These are phyloP conservation scores for Crassisporium funariophilum DNA, from an alignment of 768 basidiomycete species.

Conservation along the genomic window DNA sequence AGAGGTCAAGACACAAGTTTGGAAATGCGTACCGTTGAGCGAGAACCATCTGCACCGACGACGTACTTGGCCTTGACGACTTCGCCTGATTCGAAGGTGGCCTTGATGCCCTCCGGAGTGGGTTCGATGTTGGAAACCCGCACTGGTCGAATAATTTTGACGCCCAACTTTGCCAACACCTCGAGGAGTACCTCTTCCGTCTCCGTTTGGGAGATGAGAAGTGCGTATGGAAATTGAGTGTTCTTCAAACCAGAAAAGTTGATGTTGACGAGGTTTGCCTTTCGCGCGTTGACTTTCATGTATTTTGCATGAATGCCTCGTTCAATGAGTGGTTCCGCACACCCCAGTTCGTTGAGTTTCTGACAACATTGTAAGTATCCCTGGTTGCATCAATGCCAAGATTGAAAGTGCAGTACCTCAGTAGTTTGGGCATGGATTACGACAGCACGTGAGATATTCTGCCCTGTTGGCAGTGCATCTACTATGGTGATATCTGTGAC, in stretches of 20 bases:
- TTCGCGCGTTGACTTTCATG: not conserved
- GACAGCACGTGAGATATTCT: slow-evolving; percentile 5
- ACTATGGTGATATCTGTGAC: slow-evolving; percentile 5
- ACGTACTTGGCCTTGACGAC: slow-evolving; percentile 5
- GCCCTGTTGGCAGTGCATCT: slow-evolving; percentile 2
- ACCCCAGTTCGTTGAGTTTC: slow-evolving; percentile 5
- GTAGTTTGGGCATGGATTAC: slow-evolving; percentile 6
- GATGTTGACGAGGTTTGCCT: not conserved
- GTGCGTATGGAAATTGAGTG: slow-evolving; percentile 1
- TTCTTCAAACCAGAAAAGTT: not conserved
- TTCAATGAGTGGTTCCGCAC: slow-evolving; percentile 5
- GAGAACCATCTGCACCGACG: slow-evolving; percentile 8
- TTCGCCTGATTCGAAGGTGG: slow-evolving; percentile 8
- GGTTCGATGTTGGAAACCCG: slow-evolving; percentile 1
- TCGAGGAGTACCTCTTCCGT: slow-evolving; percentile 2
- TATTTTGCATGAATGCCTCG: not conserved
- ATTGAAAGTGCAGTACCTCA: too few species aligned
- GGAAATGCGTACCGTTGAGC: not conserved
- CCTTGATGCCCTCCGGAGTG: not conserved
- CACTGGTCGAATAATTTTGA: not conserved
- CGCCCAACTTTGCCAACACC: not conserved
- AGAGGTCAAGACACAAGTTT: not conserved
- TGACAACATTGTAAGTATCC: too few species aligned
- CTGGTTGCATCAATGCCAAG: too few species aligned
- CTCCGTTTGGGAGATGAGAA: slow-evolving; percentile 1